Base-by-base conservation (phyloP, 2,329 filamentous ascomycete genomes). In the Penicillium concentricum region DNA sequence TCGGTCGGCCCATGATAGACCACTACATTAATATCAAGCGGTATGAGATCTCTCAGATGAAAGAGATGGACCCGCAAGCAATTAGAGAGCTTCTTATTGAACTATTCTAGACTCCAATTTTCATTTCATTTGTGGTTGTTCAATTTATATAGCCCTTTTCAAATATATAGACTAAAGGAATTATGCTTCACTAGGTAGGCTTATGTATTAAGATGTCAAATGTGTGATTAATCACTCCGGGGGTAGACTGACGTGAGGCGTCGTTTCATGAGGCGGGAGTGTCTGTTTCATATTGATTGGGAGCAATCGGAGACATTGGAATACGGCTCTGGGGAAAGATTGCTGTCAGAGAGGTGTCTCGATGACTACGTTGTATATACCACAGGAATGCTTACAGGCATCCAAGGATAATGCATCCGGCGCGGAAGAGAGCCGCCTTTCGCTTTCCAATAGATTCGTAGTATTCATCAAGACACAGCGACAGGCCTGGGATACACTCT, bases 401-500 rank as follows among this genome's bases (percentile, higher is more conserved):
- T 43, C 67, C 64, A 35, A 72, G 46, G 2, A 70, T 24, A 18
- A 73, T 52, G 47, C 63, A 70, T 24, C 60, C 58, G 13, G 65
- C 45, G 5, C 66, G 63, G 7, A 69, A 51, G 0, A 67, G 38
- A 16, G 47, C 54, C 35, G 69, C 67, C 34, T 59, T 62, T 64
- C 64, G 61, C 32, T 51, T 61, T 42, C 54, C 61, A 2, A 61
- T 35, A 0, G 61, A 61, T 48, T 61, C 57, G 5, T 46, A 22
- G 28, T 46, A 46, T 46, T 46, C 43, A 22, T 56, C 37, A 6
- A 71, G 22, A 20, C 65, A 63, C 4, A 53, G 18, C 1, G 54
- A 54, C 42, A 72, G 20, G 2, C 66, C 68, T 2, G 72, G 71
- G 48, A 67, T 64, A 55, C 69, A 73, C 20, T 66, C 61, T 4